A percentile compares a stretch with the other conserved stretches of the same genome.
Evolutionary conservation across 345 rosid species (phyloP).

Genomic region (Cardamine occulta): DNA sequence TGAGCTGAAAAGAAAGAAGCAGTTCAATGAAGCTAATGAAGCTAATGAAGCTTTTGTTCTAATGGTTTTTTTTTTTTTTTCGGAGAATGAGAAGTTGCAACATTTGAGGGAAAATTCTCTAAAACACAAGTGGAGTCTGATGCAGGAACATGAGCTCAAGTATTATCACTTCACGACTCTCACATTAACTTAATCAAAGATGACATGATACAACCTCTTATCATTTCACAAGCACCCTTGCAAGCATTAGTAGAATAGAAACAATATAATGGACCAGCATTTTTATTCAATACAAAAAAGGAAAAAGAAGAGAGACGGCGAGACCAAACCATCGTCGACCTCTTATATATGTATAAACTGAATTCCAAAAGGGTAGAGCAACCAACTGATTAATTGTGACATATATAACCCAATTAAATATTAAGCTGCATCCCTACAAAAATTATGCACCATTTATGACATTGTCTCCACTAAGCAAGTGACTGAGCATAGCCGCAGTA

Average conservation of each 20-base stretch:
- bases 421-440: slow-evolving; percentile 40
- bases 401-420: slow-evolving; percentile 27
- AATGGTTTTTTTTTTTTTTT: background rate
- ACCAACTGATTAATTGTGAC: slow-evolving; percentile 28
- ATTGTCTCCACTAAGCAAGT: slow-evolving; percentile 27
- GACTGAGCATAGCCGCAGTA: slow-evolving; percentile 18
- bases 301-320: slow-evolving; percentile 12
- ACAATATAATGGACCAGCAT: slow-evolving; percentile 27
- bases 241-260: background rate
- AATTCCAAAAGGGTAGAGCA: slow-evolving; percentile 30
- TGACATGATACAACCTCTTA: background rate
- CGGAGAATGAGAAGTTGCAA: background rate
- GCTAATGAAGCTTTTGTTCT: background rate
- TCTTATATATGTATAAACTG: slow-evolving; percentile 6
- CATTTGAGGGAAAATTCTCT: background rate
- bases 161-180: background rate
- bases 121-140: background rate
- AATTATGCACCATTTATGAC: slow-evolving; percentile 32
- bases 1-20: background rate
- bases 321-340: slow-evolving; percentile 23
- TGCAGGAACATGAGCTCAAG: background rate
- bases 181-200: background rate
- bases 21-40: background rate
- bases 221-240: background rate
- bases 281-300: slow-evolving; percentile 27